Evolutionary conservation across 176 grass and related monocot genomes (phyloP).

Genomic region (Coix lacrymajobi): DNA sequence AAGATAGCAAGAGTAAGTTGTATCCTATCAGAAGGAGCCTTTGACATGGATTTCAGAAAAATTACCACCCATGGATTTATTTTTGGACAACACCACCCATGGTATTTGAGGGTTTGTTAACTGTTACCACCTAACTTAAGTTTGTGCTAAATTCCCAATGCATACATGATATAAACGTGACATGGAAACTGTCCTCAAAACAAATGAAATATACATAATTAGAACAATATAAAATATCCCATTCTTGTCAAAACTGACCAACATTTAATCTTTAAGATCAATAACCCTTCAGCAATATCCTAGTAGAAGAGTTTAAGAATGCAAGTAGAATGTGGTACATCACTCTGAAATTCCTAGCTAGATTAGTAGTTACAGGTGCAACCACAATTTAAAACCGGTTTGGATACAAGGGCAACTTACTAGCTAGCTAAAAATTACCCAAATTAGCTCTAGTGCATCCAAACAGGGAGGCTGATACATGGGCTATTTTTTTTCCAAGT

Average conservation of each 20-base stretch:
- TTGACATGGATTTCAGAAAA: not conserved
- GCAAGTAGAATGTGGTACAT: not conserved
- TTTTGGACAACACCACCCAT: no score
- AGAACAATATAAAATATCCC: not conserved
- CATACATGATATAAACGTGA: not conserved
- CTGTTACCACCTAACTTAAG: not conserved
- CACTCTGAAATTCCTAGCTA: not conserved
- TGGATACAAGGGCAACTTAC: no score
- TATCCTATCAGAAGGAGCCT: not conserved
- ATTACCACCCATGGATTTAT: not conserved
- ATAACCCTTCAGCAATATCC: not conserved
- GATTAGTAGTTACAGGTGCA: not conserved
- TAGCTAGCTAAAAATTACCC: no score
- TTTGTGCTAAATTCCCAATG: not conserved
- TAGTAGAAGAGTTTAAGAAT: not conserved
- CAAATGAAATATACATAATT: not conserved
- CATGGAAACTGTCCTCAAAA: not conserved
- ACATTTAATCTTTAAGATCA: not conserved
- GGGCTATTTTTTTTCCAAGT: no score
- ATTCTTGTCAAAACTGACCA: not conserved
- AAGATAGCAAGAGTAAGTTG: not conserved
- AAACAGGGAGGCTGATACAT: no score
- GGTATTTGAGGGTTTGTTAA: not conserved
- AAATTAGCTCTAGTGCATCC: no score
- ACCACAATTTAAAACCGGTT: no score